phyloP scores from a whole-genome alignment of 257 asterid genomes.

The Ehretia macrophylla region DNA sequence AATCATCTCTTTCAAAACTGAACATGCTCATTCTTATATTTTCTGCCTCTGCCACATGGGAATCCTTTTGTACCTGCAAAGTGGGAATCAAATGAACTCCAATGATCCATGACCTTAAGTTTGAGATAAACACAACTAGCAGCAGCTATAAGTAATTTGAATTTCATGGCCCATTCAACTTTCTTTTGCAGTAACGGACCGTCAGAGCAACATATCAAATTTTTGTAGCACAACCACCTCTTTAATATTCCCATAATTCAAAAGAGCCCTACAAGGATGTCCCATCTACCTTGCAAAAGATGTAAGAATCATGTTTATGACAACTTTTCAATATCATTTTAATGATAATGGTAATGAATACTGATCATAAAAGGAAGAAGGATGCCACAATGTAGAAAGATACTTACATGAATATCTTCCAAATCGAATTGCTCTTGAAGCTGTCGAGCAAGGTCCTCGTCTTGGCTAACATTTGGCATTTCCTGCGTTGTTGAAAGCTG shows the following conservation, averaged over 20 bases:
- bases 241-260: neutral
- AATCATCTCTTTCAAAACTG: conserved; percentile 56
- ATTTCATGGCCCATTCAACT: neutral
- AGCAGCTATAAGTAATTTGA: neutral
- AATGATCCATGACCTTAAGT: neutral
- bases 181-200: neutral
- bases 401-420: conserved; percentile 66
- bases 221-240: neutral
- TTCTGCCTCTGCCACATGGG: conserved; percentile 44
- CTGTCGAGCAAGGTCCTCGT: conserved; percentile 77
- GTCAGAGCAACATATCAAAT: neutral
- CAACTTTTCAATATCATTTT: too few species aligned
- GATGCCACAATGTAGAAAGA: conserved; percentile 6
- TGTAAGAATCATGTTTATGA: too few species aligned
- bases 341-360: neutral
- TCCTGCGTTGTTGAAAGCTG: conserved; percentile 26
- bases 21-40: conserved; percentile 74
- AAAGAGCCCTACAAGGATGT: too few species aligned
- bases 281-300: too few species aligned
- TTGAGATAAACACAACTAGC: neutral
- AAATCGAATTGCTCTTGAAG: conserved; percentile 73
- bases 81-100: conserved; percentile 5
- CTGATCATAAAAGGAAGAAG: neutral
- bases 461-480: conserved; percentile 42
- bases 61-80: conserved; percentile 45